Conservation (phyloP, 2,329 filamentous ascomycete genomes). For the Colletotrichum shisoi region DNA sequence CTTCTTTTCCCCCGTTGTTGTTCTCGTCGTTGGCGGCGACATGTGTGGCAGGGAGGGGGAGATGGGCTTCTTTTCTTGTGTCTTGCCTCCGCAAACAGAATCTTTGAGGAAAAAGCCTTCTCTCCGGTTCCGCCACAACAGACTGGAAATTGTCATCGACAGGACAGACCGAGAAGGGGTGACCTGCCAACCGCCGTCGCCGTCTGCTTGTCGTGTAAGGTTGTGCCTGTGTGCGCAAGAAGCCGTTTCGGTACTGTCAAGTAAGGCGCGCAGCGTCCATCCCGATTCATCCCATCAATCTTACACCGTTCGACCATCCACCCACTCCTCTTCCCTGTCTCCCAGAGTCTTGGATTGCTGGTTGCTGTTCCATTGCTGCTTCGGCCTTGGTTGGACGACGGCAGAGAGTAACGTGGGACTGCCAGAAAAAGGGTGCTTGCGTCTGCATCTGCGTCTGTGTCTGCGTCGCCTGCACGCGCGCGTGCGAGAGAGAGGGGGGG, state of each 20-base stretch:
- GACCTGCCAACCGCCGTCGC: slow-evolving; percentile 30
- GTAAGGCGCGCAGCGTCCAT: slow-evolving; percentile 25
- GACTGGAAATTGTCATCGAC: slow-evolving; percentile 4
- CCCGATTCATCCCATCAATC: slow-evolving; percentile 30
- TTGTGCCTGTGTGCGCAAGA: slow-evolving; percentile 31
- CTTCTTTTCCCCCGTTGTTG: neutral
- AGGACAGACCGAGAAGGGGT: slow-evolving; percentile 15
- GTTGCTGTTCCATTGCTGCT: slow-evolving; percentile 30
- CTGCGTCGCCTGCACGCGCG: slow-evolving; percentile 14
- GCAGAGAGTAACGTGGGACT: slow-evolving; percentile 30
- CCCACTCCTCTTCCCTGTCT: neutral
- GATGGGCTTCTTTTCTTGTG: neutral
- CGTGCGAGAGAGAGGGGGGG: neutral
- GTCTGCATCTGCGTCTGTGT: neutral
- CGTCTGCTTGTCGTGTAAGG: slow-evolving; percentile 29
- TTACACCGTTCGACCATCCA: slow-evolving; percentile 10
- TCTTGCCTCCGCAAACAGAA: slow-evolving; percentile 30
- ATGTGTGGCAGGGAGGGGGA: neutral
- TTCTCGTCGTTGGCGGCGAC: neutral
- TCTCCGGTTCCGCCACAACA: slow-evolving; percentile 12
- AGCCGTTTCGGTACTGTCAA: slow-evolving; percentile 13
- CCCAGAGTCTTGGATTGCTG: neutral
- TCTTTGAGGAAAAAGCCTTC: neutral
- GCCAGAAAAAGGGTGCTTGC: slow-evolving; percentile 17
- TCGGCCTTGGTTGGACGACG: slow-evolving; percentile 29